Conservation (phyloP, 176 grass and related monocot species). For the Triticum turgidum region DNA sequence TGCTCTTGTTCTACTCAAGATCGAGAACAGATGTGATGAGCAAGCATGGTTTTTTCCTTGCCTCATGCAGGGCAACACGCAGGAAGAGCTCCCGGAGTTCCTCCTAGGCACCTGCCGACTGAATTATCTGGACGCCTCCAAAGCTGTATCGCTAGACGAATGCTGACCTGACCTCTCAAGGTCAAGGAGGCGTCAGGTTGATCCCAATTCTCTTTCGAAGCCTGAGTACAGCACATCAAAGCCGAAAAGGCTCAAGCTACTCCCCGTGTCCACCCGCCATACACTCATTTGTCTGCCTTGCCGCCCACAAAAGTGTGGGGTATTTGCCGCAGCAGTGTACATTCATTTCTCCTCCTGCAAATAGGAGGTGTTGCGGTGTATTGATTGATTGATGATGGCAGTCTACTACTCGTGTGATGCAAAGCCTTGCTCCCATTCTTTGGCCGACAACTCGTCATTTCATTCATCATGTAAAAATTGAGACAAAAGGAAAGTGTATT, state of each 20-base stretch:
- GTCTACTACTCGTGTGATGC: constrained; percentile 13
- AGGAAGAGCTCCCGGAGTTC: constrained; percentile 93
- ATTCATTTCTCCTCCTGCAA: constrained; percentile 27
- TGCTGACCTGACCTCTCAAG: constrained; percentile 37
- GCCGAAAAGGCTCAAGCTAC: constrained; percentile 30
- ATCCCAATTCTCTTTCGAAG: constrained; percentile 28
- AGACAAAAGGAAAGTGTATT: neutral
- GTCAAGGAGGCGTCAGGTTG: neutral
- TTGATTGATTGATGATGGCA: constrained; percentile 26
- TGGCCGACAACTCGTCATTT: constrained; percentile 9
- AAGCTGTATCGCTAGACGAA: constrained; percentile 71
- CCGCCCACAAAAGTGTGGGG: neutral
- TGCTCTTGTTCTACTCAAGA: neutral
- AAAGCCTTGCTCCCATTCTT: constrained; percentile 20
- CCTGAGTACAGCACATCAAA: constrained; percentile 25
- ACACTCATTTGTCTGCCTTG: constrained; percentile 6
- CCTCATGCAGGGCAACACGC: constrained; percentile 69
- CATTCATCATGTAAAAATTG: neutral
- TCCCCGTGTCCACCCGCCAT: constrained; percentile 23
- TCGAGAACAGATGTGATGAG: neutral
- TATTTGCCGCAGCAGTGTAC: constrained; percentile 32
- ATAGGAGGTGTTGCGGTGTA: constrained; percentile 37
- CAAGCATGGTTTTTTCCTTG: neutral
- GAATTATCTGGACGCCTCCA: constrained; percentile 82
- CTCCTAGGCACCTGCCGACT: constrained; percentile 84